Base-by-base conservation (phyloP, 2,329 filamentous ascomycete species). In the Penicillium sp. region DNA sequence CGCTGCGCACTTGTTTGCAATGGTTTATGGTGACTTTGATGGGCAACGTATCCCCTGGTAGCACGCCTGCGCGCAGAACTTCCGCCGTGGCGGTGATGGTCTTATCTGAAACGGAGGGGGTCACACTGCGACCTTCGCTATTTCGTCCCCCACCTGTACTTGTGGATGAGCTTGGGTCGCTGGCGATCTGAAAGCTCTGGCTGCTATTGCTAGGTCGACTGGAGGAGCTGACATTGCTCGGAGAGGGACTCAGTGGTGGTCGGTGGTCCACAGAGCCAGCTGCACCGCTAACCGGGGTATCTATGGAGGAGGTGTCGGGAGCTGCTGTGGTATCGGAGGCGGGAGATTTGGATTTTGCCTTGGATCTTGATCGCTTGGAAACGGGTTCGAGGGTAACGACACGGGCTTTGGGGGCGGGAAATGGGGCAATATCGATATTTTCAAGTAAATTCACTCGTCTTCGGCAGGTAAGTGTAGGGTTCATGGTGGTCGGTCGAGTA, bases 311-410 rank as follows among this genome's bases (percentile, higher is more conserved):
- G 39, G 78, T 78, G 45, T 83, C 79, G n/a, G 79, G 65, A 3
- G 71, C 69, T 24, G 69, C 56, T 10, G 64, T 64, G 24, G 60
- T 66, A 3, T 74, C 72, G n/a, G 69, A 73, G 14, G 63, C 64
- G 35, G 77, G 72, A 3, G 81, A 79, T 65, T 82, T 85, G 39
- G 69, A 67, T 57, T 77, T 77, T 10, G 64, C 63, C 71, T 85
- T 90, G 62, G 83, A 84, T 67, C 84, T 88, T 42, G 84, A 79
- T 57, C 86, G 83, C 69, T 84, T 88, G n/a, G 88, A 89, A 63
- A 96, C 87, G 0, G 93, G 91, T 71, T 97, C 93, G 33, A 98
- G 80, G 3, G 91, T 93, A 61, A 98, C 93, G 4, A 90, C 89
- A 55, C 90, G 86, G 26, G 92, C 87, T 66, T 90, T 90, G 2